Percentiles rank a stretch among this genome's conserved stretches.
phyloP scores from a whole-genome alignment of 1,284 basidiomycete species.

The Boletus subluridellus region DNA sequence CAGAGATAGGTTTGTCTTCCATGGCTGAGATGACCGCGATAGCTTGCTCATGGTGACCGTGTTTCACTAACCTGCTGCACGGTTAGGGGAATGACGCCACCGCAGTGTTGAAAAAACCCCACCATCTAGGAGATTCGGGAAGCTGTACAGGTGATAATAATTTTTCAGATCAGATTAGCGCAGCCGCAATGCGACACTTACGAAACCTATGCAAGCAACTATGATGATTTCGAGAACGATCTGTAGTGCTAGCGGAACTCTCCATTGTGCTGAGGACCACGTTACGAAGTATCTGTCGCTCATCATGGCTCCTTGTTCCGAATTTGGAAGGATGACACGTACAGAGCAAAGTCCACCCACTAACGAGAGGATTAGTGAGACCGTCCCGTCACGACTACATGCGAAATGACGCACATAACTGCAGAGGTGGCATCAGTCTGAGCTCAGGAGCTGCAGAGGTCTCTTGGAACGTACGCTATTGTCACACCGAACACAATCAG shows the following conservation, averaged over 20 bases:
- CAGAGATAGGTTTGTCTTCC: conserved; percentile 48
- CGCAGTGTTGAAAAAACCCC: not conserved
- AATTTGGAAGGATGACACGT: not conserved
- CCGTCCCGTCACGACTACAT: not conserved
- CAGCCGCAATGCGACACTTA: conserved; percentile 21
- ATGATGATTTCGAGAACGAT: conserved; percentile 58
- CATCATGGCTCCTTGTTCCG: not conserved
- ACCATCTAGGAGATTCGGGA: conserved; percentile 67
- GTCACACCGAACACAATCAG: conserved; percentile 47
- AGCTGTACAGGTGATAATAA: conserved; percentile 35
- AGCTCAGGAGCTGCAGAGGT: conserved; percentile 14
- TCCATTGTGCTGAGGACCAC: conserved; percentile 55
- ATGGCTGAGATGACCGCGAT: conserved; percentile 55
- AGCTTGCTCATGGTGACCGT: conserved; percentile 52
- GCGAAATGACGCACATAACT: not conserved
- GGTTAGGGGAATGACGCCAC: not conserved
- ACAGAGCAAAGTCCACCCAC: not conserved
- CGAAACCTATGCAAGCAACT: conserved; percentile 50
- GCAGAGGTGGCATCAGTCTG: not conserved
- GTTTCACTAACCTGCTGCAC: conserved; percentile 46
- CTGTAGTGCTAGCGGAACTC: conserved; percentile 63
- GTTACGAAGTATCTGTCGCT: conserved; percentile 37
- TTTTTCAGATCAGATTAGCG: not conserved
- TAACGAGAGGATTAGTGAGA: not conserved
- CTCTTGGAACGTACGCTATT: conserved; percentile 51